Evolutionary conservation across 768 basidiomycete genomes (phyloP), one percentile per base, ranked within the genome.

Genomic region (Leucosporidium scottii): DNA sequence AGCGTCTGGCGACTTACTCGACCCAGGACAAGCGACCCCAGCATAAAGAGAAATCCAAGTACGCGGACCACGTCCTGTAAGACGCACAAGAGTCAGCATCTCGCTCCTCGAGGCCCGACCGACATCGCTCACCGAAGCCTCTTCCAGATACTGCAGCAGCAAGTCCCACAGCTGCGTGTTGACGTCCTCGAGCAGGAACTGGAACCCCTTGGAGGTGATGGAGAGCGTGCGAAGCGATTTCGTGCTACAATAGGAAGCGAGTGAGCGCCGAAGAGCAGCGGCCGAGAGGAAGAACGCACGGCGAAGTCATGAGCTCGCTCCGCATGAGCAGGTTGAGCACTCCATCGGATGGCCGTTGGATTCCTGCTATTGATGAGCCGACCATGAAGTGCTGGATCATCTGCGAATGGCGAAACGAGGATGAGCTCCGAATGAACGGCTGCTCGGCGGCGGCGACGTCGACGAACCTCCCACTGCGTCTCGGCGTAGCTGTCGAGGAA

Each of bases 341-440:
- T 25, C 87, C 89, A 69, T 86, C 85, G 0, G 89, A 89, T 9
- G 93, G 91, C 76, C 57, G 34, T 84, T 85, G 12, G 86, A 80
- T 85, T 48, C 83, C 81, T 76, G 89, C 85, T n/a, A 86, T 90
- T 34, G 85, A 85, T 86, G 90, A 39, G 89, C 94, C 13, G 91
- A 99, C 96, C 93, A 99, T 96, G 76, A 90, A 98, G 78, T 97
- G 92, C 54, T 98, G 82, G 74, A 98, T 94, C 0, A 91, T 93
- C 93, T 98, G 69, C 30, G 36, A 28, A 44, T 6, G 39, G 39
- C 3, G 39, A 44, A n/a, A 44, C 39, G 39, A 44, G 39, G 39
- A 3, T 17, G 5, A 34, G 39, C 10, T 44, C 10, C 30, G 36
- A 39, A 5, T 50, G 1, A 10, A 5, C 23, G 28, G 20, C 4